Evolutionary conservation across 2,329 filamentous ascomycete genomes (phyloP).

Genomic region (Drechslera avenae): DNA sequence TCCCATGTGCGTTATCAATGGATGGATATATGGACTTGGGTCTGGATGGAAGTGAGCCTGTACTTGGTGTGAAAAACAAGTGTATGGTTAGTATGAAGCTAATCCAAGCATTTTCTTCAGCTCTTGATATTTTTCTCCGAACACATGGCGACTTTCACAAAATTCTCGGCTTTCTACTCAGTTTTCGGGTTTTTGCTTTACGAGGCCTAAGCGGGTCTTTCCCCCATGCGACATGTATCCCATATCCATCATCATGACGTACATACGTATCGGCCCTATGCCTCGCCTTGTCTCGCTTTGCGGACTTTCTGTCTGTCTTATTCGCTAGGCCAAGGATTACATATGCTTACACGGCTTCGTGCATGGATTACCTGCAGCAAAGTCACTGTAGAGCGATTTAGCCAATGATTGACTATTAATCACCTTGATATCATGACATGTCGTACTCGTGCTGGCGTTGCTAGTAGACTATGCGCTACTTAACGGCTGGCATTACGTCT

Average conservation of each 20-base stretch:
- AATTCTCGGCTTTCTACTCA: conserved; percentile 1
- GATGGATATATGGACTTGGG: too few species aligned
- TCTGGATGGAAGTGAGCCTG: not conserved
- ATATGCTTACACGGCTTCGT: not conserved
- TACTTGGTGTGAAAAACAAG: not conserved
- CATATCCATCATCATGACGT: conserved; percentile 24
- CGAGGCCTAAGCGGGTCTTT: not conserved
- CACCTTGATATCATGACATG: conserved; percentile 18
- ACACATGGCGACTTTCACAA: not conserved
- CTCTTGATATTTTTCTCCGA: not conserved
- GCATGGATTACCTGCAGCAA: conserved; percentile 10
- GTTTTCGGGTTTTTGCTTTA: not conserved
- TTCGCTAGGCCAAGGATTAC: conserved; percentile 3
- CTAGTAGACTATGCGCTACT: not conserved
- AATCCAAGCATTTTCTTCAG: not conserved
- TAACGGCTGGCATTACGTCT: not conserved
- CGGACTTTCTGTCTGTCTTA: conserved; percentile 1
- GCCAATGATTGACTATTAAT: conserved; percentile 10
- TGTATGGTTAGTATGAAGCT: not conserved
- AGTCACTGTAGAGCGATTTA: not conserved
- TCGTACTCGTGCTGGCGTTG: conserved; percentile 1
- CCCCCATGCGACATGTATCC: conserved; percentile 4
- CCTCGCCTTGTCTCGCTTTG: not conserved
- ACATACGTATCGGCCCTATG: conserved; percentile 4
- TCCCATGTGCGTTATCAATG: too few species aligned